Evolutionary conservation across 2,329 filamentous ascomycete genomes (phyloP), one percentile per base, ranked within the genome.

Genomic region (Penicillium sumatraense): DNA sequence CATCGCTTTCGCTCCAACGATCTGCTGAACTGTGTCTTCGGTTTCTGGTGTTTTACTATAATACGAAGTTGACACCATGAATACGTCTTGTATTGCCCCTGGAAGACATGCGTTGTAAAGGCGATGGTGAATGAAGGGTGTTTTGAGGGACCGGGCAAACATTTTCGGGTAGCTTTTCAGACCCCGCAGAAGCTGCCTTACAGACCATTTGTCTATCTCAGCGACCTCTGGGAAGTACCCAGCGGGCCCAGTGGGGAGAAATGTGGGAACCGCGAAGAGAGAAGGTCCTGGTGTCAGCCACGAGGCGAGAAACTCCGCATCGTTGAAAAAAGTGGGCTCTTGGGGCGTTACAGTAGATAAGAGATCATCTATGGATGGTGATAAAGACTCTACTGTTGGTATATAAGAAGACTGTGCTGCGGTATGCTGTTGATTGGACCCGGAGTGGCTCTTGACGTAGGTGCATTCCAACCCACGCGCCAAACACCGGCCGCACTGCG

Each of bases 401-500:
- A 38, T 21, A 13, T 49, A 33, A 11, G 29, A 9, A 7, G 40
- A 3, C 6, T 38, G 41, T 21, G 41, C 13, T 13, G 21, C 11
- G 40, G n/a, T 26, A 23, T 18, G 40, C 16, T 6, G 24, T 35
- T 42, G 29, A 10, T 13, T 27, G 20, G 23, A 7, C 11, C 16
- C 11, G 26, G 49, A 8, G 13, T 16, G 11, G 49, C 7, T 40
- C 21, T 40, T 49, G 23, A 56, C 10, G 51, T 60, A 60, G 23
- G 23, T 48, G 29, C 58, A 60, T 40, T 42, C 31, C 24, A 58
- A n/a, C 5, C 58, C 55, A 4, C 41, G 55, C 7, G 41, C 42
- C n/a, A 52, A 14, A 33, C 58, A 60, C 2, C 58, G 58, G 3
- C 46, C 50, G 46, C 58, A 60, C n/a, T 60, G 55, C 52, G 55